Conservation (phyloP, 2,329 filamentous ascomycete genomes). For the Cercospora sesami region DNA sequence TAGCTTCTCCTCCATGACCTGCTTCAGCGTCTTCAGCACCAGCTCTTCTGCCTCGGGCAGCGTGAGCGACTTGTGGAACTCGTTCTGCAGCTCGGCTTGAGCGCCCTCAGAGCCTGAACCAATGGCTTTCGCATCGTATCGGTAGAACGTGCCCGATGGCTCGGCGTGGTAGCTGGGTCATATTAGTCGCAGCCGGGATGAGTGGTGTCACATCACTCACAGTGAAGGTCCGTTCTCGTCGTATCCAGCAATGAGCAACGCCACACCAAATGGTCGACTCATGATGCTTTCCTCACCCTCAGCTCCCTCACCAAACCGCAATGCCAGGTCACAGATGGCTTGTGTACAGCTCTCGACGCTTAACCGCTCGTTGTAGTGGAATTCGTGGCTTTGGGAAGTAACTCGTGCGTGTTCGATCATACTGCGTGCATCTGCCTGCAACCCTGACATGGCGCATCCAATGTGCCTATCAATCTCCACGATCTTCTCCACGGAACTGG, state of each 20-base stretch:
- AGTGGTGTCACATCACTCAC: constrained; percentile 45
- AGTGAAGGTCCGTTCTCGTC: constrained; percentile 96
- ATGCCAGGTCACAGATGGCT: constrained; percentile 93
- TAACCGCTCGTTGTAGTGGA: constrained; percentile 96
- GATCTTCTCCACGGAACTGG: constrained; percentile 98
- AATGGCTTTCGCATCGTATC: constrained; percentile 98
- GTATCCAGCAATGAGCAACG: constrained; percentile 91
- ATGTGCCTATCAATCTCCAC: constrained; percentile 99
- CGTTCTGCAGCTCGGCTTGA: constrained; percentile 95
- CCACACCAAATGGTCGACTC: constrained; percentile 95
- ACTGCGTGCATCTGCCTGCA: constrained; percentile 94
- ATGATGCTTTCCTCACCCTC: constrained; percentile 79
- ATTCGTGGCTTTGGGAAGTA: constrained; percentile 93
- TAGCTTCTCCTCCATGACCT: constrained; percentile 99
- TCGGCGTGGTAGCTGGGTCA: constrained; percentile 83
- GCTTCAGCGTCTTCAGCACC: constrained; percentile 96
- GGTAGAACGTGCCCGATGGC: constrained; percentile 96
- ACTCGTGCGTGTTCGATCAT: constrained; percentile 97
- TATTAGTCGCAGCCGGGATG: constrained; percentile 13
- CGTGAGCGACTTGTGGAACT: constrained; percentile 97
- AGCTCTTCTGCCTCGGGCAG: constrained; percentile 90
- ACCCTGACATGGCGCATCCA: constrained; percentile 95
- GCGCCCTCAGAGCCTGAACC: constrained; percentile 96
- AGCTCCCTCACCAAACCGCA: constrained; percentile 95
- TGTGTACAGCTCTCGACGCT: constrained; percentile 97